phyloP scores from a whole-genome alignment of 495 filamentous ascomycete genomes.

The Aspergillus saccharolyticus region DNA sequence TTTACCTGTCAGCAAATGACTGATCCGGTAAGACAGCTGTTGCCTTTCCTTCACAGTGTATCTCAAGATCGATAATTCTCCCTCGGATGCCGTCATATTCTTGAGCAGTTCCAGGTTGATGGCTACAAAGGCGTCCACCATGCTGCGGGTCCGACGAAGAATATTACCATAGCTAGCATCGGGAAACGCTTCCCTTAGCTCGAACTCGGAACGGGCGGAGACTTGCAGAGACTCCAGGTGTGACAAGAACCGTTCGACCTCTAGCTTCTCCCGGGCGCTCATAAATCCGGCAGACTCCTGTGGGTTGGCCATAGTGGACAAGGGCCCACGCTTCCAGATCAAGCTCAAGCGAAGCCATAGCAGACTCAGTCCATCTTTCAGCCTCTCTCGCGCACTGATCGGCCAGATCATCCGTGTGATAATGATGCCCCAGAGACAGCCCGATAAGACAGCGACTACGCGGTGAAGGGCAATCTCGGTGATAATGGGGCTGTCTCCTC shows the following conservation, averaged over 20 bases:
- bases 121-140: slow-evolving; percentile 89
- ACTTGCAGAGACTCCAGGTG: slow-evolving; percentile 65
- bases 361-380: slow-evolving; percentile 79
- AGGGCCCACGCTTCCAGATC: slow-evolving; percentile 93
- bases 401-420: slow-evolving; percentile 90
- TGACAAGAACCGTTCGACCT: slow-evolving; percentile 55
- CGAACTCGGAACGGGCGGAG: slow-evolving; percentile 75
- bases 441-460: slow-evolving; percentile 78
- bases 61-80: slow-evolving; percentile 71
- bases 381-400: slow-evolving; percentile 76
- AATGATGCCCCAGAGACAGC: slow-evolving; percentile 88
- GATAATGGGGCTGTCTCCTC: slow-evolving; percentile 78
- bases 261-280: slow-evolving; percentile 73
- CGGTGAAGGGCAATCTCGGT: slow-evolving; percentile 86
- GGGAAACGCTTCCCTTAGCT: slow-evolving; percentile 80
- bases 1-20: slow-evolving; percentile 81
- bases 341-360: slow-evolving; percentile 93
- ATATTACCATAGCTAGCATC: slow-evolving; percentile 62
- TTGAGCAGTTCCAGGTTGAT: slow-evolving; percentile 92
- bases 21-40: slow-evolving; percentile 77
- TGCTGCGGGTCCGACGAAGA: slow-evolving; percentile 69
- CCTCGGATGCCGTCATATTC: slow-evolving; percentile 66
- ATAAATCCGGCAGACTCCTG: slow-evolving; percentile 60
- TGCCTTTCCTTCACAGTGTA: slow-evolving; percentile 76
- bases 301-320: slow-evolving; percentile 61